Percentiles rank a stretch among this genome's conserved stretches.
Evolutionary conservation across 2,329 filamentous ascomycete species (phyloP).

Genomic region (Thelonectria rubi): DNA sequence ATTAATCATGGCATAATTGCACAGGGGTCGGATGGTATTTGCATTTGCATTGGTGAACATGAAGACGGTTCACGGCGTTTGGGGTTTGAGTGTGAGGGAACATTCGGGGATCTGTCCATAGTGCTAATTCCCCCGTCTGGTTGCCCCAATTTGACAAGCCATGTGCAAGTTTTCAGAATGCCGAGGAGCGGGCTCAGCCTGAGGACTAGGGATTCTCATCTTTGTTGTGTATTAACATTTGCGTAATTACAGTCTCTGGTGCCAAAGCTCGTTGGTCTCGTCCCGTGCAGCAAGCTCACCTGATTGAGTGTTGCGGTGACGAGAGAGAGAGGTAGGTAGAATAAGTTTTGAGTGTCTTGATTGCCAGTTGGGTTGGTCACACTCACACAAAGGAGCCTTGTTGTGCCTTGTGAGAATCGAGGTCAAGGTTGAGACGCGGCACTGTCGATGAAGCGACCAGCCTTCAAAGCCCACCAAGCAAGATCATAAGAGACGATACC

Average conservation of each 20-base stretch:
- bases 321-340: too few species aligned
- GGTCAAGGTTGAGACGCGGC: neutral
- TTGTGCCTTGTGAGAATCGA: constrained; percentile 2
- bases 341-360: too few species aligned
- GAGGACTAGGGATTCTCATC: constrained; percentile 9
- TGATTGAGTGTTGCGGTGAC: too few species aligned
- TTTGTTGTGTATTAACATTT: constrained; percentile 25
- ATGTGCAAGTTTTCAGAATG: constrained; percentile 25
- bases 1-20: constrained; percentile 49
- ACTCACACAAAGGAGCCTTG: too few species aligned
- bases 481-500: neutral
- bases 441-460: too few species aligned
- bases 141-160: constrained; percentile 23
- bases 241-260: constrained; percentile 19
- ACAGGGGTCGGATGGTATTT: constrained; percentile 42
- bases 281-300: too few species aligned
- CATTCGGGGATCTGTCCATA: constrained; percentile 20
- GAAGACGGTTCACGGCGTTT: constrained; percentile 44
- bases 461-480: neutral
- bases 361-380: too few species aligned
- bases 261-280: constrained; percentile 9
- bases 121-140: constrained; percentile 18
- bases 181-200: constrained; percentile 18
- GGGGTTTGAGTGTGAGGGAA: constrained; percentile 29
- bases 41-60: constrained; percentile 43